These are phyloP conservation scores for Marasmius sp. DNA, from an alignment of 1,284 basidiomycete genomes.

Conservation along the genomic window DNA sequence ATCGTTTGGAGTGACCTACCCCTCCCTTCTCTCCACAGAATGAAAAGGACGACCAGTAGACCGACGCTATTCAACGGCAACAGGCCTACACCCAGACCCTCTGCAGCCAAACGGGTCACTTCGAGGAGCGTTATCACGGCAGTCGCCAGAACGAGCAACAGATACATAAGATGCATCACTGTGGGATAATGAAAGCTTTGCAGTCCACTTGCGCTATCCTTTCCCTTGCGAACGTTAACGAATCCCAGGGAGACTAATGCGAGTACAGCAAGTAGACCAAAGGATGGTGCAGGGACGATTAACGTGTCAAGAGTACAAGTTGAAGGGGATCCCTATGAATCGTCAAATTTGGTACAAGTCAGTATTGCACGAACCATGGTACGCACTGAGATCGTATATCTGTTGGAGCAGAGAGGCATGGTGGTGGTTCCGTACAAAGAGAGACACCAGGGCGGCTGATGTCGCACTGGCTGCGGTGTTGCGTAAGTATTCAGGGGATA, in stretches of 20 bases:
- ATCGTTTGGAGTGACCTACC: constrained; percentile 17
- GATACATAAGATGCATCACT: constrained; percentile 24
- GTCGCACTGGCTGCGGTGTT: neutral
- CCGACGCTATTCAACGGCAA: constrained; percentile 21
- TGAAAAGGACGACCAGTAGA: constrained; percentile 15
- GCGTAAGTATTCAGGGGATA: neutral
- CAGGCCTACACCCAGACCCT: constrained; percentile 24
- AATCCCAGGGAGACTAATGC: constrained; percentile 1
- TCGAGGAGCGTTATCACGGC: constrained; percentile 26
- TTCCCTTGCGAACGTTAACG: constrained; percentile 1
- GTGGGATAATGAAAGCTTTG: constrained; percentile 5
- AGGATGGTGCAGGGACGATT: constrained; percentile 26
- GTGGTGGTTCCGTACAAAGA: constrained; percentile 1
- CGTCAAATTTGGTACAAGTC: neutral
- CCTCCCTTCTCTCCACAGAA: constrained; percentile 20
- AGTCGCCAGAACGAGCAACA: constrained; percentile 20
- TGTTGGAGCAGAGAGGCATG: constrained; percentile 12
- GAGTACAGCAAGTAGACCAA: constrained; percentile 18
- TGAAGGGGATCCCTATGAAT: constrained; percentile 26
- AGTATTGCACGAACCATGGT: neutral
- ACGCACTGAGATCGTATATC: constrained; percentile 5
- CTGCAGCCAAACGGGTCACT: constrained; percentile 21
- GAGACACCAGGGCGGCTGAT: neutral
- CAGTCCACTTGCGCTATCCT: neutral
- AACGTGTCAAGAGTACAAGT: constrained; percentile 27